Evolutionary conservation across 2,329 filamentous ascomycete species (phyloP), one percentile per base, ranked within the genome.

Genomic region (Xylaria digitata): DNA sequence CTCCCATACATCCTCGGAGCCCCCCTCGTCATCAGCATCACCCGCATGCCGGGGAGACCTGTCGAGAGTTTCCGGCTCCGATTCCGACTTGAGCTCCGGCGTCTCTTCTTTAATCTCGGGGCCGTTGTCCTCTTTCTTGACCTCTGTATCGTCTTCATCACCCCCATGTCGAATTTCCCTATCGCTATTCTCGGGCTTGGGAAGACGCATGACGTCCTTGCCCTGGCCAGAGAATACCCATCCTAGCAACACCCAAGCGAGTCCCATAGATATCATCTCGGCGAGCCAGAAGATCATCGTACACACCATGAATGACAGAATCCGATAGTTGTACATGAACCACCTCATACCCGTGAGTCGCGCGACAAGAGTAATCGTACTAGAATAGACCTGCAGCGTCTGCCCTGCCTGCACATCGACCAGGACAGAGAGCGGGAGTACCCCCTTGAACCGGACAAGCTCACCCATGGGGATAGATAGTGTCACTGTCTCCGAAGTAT

Each of bases 281-380:
- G 88, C 87, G 1, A 82, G 76, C 93, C 94, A 98, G 79, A 97
- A 97, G 0, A 87, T 72, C 0, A 82, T 78, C 0, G 90, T 92
- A 73, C 94, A 91, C 0, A 90, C 74, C 0, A 91, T 59, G 65
- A 93, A 94, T 5, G 89, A 89, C 1, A 88, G 78, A 42, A 96
- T 75, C 13, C 91, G 88, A 80, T 95, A 90, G 68, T 93, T 89
- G 74, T 96, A 96, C 92, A 99, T 97, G 62, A 94, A 74, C 88
- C 92, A 96, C 55, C 91, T 83, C 67, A 97, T 78, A 0, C 95
- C 95, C 11, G 86, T 85, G 70, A 97, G 89, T 60, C 89, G 86
- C 4, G 95, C 94, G 32, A 86, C 89, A 69, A 98, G 88, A 2
- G 85, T 86, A 40, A 97, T 84, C 15, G 80, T 81, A 3, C 87